phyloP scores from a whole-genome alignment of 345 rosid species.

The Viola odorata region DNA sequence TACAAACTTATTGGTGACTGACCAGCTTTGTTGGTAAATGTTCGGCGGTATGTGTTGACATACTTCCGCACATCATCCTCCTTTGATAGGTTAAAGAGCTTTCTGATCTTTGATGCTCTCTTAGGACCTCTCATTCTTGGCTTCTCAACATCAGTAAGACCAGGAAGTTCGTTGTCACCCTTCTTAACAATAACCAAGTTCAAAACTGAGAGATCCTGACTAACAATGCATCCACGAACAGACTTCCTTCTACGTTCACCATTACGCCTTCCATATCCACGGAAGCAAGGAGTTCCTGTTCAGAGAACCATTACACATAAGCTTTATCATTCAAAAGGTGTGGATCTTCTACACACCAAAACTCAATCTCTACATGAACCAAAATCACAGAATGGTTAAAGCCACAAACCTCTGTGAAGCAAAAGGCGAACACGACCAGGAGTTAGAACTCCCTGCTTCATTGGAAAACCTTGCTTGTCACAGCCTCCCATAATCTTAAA shows the following conservation, averaged over 20 bases:
- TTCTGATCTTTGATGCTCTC: conserved; percentile 76
- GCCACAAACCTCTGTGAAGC: conserved; percentile 56
- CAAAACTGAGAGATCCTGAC: conserved; percentile 72
- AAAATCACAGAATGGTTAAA: not conserved
- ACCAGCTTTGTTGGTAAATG: conserved; percentile 77
- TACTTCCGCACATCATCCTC: conserved; percentile 78
- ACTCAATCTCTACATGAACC: not conserved
- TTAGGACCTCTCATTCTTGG: conserved; percentile 89
- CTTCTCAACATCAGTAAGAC: conserved; percentile 64
- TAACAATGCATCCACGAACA: conserved; percentile 86
- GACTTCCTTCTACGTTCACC: conserved; percentile 86
- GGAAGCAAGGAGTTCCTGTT: conserved; percentile 75
- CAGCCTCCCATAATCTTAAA: conserved; percentile 95
- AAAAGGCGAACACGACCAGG: conserved; percentile 90
- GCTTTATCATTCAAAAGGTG: not conserved
- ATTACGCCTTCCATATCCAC: conserved; percentile 68
- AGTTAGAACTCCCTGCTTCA: conserved; percentile 91
- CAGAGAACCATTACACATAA: conserved; percentile 3
- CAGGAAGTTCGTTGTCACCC: conserved; percentile 78
- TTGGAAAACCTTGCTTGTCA: conserved; percentile 92
- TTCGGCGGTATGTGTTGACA: conserved; percentile 77
- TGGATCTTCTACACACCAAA: not conserved
- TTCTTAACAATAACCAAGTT: conserved; percentile 77
- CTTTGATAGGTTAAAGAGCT: conserved; percentile 64
- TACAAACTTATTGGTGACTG: not conserved